Base-by-base conservation (phyloP, 352 stramenopile genomes). In the Ophiocytium majus region DNA sequence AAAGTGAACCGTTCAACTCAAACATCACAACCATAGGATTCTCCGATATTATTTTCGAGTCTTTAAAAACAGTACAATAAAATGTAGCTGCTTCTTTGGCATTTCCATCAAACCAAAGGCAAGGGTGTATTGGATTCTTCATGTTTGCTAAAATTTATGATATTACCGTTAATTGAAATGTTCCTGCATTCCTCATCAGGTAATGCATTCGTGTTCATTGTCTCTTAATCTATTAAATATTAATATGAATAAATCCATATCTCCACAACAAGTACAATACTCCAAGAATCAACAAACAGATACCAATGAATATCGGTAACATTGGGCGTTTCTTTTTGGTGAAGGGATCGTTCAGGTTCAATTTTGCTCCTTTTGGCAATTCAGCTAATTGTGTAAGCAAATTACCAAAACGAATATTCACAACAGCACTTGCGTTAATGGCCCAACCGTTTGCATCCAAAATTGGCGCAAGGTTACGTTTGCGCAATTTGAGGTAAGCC, bases 191-290 rank as follows among this genome's bases (percentile, higher is more conserved):
- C 28, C 23, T 71, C 28, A 23, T 23, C 23, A 71, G 57, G 23
- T 71, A 71, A 71, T 71, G 28, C 28, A 71, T 71, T 71, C 57
- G 57, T 71, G 57, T 71, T 71, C 28, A 23, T 71, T 71, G 23
- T 28, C 28, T 23, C 23, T 23, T 23, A 23, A 28, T 71, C 57
- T 71, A 71, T 71, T 71, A 71, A 28, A 71, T 71, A 28, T 71
- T 71, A 71, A 71, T 71, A 71, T 71, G 57, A 28, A 71, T 71
- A 71, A 23, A 71, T 71, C 57, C 57, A 71, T 71, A 71, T 71
- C 28, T 71, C 57, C 57, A 71, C 57, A 71, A 71, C 28, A 71
- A 71, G 28, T 71, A 71, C 23, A 71, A 71, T 28, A 28, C 57
- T 23, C 23, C 28, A 23, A 71, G 28, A 23, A 71, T 71, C 57